These are phyloP conservation scores for Capronia epimyces DNA, from an alignment of 2,329 filamentous ascomycete genomes.

Conservation along the genomic window DNA sequence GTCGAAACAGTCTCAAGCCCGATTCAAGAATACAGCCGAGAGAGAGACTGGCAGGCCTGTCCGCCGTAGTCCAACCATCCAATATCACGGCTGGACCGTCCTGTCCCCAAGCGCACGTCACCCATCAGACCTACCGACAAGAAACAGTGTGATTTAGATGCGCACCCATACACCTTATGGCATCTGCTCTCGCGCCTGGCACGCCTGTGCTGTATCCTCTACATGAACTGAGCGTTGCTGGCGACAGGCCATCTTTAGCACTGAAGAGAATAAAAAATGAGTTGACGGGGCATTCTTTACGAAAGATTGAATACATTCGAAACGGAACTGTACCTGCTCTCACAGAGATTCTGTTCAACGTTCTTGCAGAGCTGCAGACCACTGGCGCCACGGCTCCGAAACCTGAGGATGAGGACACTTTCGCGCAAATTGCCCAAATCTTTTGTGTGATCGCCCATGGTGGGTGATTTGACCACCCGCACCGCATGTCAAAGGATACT, in stretches of 20 bases:
- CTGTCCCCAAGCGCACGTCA: neutral
- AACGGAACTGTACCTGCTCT: slow-evolving; percentile 59
- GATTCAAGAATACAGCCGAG: no score
- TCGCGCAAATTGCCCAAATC: slow-evolving; percentile 77
- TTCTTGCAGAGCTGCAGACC: slow-evolving; percentile 36
- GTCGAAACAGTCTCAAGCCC: no score
- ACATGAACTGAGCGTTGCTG: neutral
- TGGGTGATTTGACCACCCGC: slow-evolving; percentile 37
- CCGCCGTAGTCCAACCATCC: neutral
- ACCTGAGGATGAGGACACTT: slow-evolving; percentile 57
- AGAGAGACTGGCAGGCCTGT: no score
- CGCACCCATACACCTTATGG: no score
- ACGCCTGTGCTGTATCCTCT: slow-evolving; percentile 16
- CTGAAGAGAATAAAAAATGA: slow-evolving; percentile 80
- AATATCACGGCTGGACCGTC: neutral
- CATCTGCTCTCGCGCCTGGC: slow-evolving; percentile 5
- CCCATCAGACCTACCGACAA: neutral
- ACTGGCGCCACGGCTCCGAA: slow-evolving; percentile 23
- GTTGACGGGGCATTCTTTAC: slow-evolving; percentile 77
- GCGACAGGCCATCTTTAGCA: slow-evolving; percentile 27
- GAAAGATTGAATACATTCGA: slow-evolving; percentile 73
- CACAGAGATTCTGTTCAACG: slow-evolving; percentile 40
- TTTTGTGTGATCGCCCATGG: slow-evolving; percentile 79
- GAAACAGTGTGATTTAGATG: no score
- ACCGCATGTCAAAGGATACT: slow-evolving; percentile 29